phyloP scores from a whole-genome alignment of 352 stramenopile species.

The Globisporangium cylindrosporum region DNA sequence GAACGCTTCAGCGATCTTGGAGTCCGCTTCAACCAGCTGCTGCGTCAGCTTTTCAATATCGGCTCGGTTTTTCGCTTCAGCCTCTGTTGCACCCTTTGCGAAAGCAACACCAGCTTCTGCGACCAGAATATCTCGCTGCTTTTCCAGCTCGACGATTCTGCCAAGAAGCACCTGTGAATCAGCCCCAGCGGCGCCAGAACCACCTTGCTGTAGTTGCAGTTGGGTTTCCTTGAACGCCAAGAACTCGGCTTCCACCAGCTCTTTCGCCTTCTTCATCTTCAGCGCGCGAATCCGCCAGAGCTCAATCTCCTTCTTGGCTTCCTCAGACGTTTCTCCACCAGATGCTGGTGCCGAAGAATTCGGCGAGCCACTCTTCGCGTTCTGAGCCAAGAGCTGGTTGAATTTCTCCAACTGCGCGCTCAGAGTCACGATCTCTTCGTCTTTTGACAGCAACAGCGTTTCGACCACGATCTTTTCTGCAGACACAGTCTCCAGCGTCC shows the following conservation, averaged over 20 bases:
- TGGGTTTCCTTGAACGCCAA: conserved; percentile 9
- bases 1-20: not conserved
- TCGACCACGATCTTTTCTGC: conserved; percentile 11
- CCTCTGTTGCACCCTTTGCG: conserved; percentile 1
- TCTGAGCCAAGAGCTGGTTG: not conserved
- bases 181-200: too few species aligned
- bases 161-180: not conserved
- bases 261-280: conserved; percentile 41
- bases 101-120: conserved; percentile 3
- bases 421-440: conserved; percentile 2
- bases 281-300: conserved; percentile 34
- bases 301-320: conserved; percentile 27
- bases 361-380: not conserved
- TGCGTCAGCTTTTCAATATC: conserved; percentile 5
- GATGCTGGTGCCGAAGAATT: not conserved
- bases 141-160: conserved; percentile 8
- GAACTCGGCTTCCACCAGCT: conserved; percentile 23
- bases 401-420: conserved; percentile 4
- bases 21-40: not conserved
- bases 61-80: not conserved
- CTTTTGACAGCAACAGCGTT: conserved; percentile 8
- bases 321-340: conserved; percentile 2
- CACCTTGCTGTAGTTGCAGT: not conserved
- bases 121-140: conserved; percentile 8
- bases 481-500: conserved; percentile 7